phyloP scores from a whole-genome alignment of 1,139 yeast genomes.

The Candida tropicalis region DNA sequence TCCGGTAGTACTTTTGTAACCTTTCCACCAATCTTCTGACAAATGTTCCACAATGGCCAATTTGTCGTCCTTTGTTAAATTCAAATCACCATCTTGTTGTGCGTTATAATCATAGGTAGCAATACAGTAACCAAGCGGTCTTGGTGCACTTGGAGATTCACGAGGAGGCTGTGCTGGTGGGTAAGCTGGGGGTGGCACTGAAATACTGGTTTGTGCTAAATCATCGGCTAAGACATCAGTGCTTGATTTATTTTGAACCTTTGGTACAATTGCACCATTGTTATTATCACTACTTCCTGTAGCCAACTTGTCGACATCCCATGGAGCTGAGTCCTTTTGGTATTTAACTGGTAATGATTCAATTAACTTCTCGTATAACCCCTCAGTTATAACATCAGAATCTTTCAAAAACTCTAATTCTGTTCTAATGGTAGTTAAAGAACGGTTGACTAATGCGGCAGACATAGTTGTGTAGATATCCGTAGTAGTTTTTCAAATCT shows the following conservation, averaged over 20 bases:
- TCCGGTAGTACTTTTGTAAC: conserved; percentile 46
- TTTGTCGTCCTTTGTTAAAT: conserved; percentile 64
- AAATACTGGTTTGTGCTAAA: conserved; percentile 27
- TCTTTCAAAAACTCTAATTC: conserved; percentile 81
- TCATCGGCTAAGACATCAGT: conserved; percentile 22
- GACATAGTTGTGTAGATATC: conserved; percentile 31
- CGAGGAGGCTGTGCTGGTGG: conserved; percentile 26
- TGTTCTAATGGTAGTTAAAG: conserved; percentile 72
- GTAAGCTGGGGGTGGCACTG: conserved; percentile 18
- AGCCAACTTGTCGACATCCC: conserved; percentile 46
- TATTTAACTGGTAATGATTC: conserved; percentile 62
- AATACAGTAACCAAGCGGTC: conserved; percentile 48
- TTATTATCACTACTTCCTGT: background rate
- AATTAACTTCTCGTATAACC: conserved; percentile 54
- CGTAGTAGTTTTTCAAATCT: background rate
- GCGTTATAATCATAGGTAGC: conserved; percentile 71
- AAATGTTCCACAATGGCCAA: conserved; percentile 71
- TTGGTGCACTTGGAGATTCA: conserved; percentile 17
- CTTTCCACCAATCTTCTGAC: conserved; percentile 92
- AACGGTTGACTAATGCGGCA: conserved; percentile 73
- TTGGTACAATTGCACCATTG: conserved; percentile 3
- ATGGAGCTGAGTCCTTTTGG: conserved; percentile 55
- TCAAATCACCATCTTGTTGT: conserved; percentile 74
- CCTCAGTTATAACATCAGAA: conserved; percentile 70
- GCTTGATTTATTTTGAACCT: conserved; percentile 9